These are phyloP conservation scores for Withania somnifera DNA, from an alignment of 305 asterid species.

Conservation along the genomic window DNA sequence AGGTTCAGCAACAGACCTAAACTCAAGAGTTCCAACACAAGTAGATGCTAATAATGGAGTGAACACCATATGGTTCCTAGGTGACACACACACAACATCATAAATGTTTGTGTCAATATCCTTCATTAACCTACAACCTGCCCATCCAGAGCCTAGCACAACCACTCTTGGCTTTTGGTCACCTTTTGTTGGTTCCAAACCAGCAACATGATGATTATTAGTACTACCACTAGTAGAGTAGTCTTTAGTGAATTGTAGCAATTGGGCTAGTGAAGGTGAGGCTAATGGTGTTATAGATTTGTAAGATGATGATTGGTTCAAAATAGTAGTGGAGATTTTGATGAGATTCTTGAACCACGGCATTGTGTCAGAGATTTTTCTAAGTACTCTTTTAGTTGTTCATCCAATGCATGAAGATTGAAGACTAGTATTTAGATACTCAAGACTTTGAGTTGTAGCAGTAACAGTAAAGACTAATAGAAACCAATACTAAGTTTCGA, in stretches of 20 bases:
- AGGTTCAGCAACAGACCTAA: slow-evolving; percentile 94
- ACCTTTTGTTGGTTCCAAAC: slow-evolving; percentile 54
- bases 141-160: slow-evolving; percentile 93
- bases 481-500: neutral
- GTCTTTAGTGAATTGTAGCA: slow-evolving; percentile 38
- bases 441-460: too few relatives aligned
- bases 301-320: slow-evolving; percentile 13
- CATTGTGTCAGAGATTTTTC: slow-evolving; percentile 22
- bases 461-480: too few relatives aligned
- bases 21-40: slow-evolving; percentile 93
- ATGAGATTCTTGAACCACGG: slow-evolving; percentile 68
- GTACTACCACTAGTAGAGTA: neutral
- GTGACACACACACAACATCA: slow-evolving; percentile 81
- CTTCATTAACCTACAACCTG: slow-evolving; percentile 82
- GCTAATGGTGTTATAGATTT: slow-evolving; percentile 13
- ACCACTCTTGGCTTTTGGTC: slow-evolving; percentile 84
- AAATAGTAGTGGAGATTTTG: slow-evolving; percentile 35
- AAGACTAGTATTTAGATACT: too few relatives aligned
- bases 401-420: neutral
- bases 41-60: slow-evolving; percentile 90
- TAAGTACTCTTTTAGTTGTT: neutral
- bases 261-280: slow-evolving; percentile 34
- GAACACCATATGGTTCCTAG: slow-evolving; percentile 93
- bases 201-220: slow-evolving; percentile 14
- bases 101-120: slow-evolving; percentile 55